Conservation (phyloP, 257 asterid species). For the Solanum corneliomulleri region DNA sequence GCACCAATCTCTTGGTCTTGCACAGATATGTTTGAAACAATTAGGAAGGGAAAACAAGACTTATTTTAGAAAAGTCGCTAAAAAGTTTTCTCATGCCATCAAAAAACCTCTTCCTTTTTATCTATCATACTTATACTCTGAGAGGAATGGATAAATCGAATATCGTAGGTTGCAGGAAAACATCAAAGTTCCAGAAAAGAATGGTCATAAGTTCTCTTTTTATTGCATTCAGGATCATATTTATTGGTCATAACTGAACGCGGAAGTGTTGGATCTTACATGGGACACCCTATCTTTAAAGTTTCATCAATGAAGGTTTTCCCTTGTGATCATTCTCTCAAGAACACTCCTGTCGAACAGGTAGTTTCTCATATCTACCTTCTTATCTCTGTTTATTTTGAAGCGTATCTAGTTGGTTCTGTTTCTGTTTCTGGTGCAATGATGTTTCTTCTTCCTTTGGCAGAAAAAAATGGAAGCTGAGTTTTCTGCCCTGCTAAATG, state of each 20-base stretch:
- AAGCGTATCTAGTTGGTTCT: neutral
- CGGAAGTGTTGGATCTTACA: slow-evolving; percentile 65
- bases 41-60: neutral
- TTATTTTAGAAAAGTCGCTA: neutral
- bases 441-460: slow-evolving; percentile 7
- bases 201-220: neutral
- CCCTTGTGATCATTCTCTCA: slow-evolving; percentile 83
- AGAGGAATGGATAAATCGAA: neutral
- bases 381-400: neutral
- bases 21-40: neutral
- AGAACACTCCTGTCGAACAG: slow-evolving; percentile 62
- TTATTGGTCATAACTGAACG: slow-evolving; percentile 72
- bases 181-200: neutral
- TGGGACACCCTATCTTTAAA: slow-evolving; percentile 78
- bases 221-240: slow-evolving; percentile 57
- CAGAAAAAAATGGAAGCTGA: slow-evolving; percentile 83
- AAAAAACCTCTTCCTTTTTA: neutral
- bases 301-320: slow-evolving; percentile 68
- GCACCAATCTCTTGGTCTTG: neutral
- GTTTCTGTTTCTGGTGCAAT: slow-evolving; percentile 7
- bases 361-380: slow-evolving; percentile 18
- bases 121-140: neutral
- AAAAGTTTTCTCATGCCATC: neutral
- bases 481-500: slow-evolving; percentile 49
- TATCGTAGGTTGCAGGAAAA: neutral